Evolutionary conservation across 371 early-diverging fungal species (phyloP).

Genomic region (Lichtheimia hyalospora): DNA sequence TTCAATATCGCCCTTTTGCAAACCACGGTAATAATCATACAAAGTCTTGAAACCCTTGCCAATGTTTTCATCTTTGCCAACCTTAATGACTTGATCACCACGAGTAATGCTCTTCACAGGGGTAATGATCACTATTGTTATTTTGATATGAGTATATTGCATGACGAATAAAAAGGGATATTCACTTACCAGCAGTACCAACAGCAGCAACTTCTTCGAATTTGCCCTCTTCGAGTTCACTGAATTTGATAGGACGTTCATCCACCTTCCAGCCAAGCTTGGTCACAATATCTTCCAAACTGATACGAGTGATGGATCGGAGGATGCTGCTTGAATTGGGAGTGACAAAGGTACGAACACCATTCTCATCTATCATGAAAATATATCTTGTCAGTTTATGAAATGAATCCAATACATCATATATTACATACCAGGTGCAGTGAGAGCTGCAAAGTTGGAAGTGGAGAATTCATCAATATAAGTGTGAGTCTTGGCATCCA

Average conservation of each 20-base stretch:
- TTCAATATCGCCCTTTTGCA: conserved; percentile 66
- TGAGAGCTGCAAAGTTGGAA: conserved; percentile 79
- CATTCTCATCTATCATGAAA: conserved; percentile 30
- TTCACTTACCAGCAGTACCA: conserved; percentile 64
- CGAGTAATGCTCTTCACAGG: conserved; percentile 73
- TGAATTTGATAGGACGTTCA: conserved; percentile 54
- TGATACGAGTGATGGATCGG: conserved; percentile 72
- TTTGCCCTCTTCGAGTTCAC: conserved; percentile 57
- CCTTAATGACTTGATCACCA: conserved; percentile 39
- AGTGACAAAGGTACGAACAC: conserved; percentile 68
- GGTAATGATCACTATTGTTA: conserved; percentile 62
- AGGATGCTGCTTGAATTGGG: conserved; percentile 69
- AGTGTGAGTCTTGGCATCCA: conserved; percentile 67
- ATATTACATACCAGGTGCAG: conserved; percentile 35
- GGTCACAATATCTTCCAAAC: conserved; percentile 63
- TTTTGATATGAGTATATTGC: background rate
- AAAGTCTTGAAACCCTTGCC: conserved; percentile 61
- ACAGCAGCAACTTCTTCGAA: conserved; percentile 77
- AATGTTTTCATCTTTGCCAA: conserved; percentile 45
- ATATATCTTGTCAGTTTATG: conserved; percentile 1
- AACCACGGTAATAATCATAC: conserved; percentile 61
- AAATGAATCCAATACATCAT: no score
- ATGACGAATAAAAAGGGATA: background rate
- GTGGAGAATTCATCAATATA: conserved; percentile 83
- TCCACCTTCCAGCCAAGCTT: conserved; percentile 72